phyloP scores from a whole-genome alignment of 2,329 filamentous ascomycete genomes.

The Hymenoscyphus albidus region DNA sequence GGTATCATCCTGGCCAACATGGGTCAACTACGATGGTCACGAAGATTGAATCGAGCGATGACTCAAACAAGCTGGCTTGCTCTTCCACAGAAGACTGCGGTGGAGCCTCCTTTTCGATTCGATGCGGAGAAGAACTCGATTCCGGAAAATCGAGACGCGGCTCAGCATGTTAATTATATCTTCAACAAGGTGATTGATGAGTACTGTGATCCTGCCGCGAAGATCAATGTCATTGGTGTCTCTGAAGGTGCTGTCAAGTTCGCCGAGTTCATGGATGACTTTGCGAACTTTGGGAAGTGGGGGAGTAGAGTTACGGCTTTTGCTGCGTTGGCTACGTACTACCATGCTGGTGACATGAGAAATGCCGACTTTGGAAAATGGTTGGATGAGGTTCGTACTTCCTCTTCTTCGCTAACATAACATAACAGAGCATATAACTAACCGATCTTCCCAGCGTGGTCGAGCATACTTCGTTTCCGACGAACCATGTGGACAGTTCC shows the following conservation, averaged over 20 bases:
- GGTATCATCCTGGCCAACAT: constrained; percentile 74
- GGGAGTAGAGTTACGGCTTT: constrained; percentile 45
- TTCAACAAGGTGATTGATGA: constrained; percentile 59
- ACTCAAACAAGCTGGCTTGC: constrained; percentile 53
- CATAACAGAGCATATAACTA: not conserved
- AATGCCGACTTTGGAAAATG: constrained; percentile 47
- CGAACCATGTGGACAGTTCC: constrained; percentile 47
- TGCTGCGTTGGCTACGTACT: constrained; percentile 48
- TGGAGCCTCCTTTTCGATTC: constrained; percentile 52
- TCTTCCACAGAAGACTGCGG: constrained; percentile 59
- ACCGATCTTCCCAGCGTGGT: constrained; percentile 39
- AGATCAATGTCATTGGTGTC: constrained; percentile 67
- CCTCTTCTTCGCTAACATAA: not conserved
- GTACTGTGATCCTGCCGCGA: constrained; percentile 46
- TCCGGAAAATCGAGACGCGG: constrained; percentile 51
- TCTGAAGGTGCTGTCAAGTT: constrained; percentile 61
- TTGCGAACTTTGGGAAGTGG: constrained; percentile 49
- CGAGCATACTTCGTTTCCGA: constrained; percentile 58
- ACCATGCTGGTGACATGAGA: constrained; percentile 38
- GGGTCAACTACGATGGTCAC: constrained; percentile 74
- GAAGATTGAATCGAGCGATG: constrained; percentile 56
- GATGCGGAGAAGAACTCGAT: constrained; percentile 57
- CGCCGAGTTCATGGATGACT: constrained; percentile 53
- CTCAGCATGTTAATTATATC: constrained; percentile 62
- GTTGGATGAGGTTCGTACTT: constrained; percentile 45